phyloP scores from a whole-genome alignment of 768 basidiomycete species.

The Pleurotus eryngii region DNA sequence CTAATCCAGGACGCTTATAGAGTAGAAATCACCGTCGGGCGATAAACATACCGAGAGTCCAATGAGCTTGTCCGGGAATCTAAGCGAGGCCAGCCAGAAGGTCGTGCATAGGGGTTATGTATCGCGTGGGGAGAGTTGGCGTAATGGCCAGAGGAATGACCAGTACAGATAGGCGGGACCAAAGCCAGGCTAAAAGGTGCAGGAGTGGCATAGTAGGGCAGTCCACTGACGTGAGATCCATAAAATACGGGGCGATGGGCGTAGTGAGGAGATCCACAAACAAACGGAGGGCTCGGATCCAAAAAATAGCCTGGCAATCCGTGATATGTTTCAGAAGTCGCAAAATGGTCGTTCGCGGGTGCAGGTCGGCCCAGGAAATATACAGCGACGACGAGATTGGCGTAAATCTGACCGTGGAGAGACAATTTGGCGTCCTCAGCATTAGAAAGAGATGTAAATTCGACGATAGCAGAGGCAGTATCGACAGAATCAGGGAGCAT shows the following conservation, averaged over 20 bases:
- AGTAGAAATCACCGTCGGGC: background rate
- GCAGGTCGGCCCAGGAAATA: background rate
- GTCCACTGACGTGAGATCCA: background rate
- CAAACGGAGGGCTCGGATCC: background rate
- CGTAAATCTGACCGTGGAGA: constrained; percentile 63
- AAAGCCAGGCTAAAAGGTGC: background rate
- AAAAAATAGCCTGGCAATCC: background rate
- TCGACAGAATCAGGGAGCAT: constrained; percentile 24
- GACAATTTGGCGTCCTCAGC: constrained; percentile 65
- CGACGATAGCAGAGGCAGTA: constrained; percentile 57
- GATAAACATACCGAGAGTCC: background rate
- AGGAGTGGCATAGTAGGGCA: background rate
- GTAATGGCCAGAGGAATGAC: background rate
- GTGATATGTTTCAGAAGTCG: background rate
- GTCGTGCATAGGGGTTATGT: background rate
- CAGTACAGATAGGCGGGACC: background rate
- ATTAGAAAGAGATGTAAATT: constrained; percentile 50
- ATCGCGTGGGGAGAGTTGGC: background rate
- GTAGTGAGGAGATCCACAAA: constrained; percentile 1
- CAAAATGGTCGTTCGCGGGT: background rate
- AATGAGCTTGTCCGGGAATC: constrained; percentile 1
- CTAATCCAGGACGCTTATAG: background rate
- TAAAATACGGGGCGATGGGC: background rate
- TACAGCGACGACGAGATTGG: constrained; percentile 21
- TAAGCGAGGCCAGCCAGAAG: background rate